Evolutionary conservation across 352 stramenopile genomes (phyloP).

Genomic region (Pythium phragmiticola): DNA sequence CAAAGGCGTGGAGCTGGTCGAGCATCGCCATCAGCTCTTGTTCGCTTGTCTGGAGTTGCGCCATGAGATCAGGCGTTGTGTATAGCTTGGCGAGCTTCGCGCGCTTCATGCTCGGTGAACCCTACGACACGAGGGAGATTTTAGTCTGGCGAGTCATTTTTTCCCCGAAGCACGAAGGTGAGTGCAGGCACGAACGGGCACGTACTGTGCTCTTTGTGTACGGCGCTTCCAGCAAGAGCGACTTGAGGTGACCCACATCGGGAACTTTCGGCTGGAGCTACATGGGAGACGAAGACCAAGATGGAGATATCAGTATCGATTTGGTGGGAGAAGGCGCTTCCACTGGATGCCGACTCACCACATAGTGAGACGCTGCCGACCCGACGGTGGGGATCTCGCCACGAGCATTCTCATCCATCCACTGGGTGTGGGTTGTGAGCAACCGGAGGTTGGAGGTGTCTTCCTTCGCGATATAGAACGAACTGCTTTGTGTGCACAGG

Average conservation of each 20-base stretch:
- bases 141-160: not conserved
- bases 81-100: slow-evolving; percentile 58
- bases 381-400: slow-evolving; percentile 52
- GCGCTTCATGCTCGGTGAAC: slow-evolving; percentile 34
- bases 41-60: slow-evolving; percentile 58
- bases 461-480: slow-evolving; percentile 76
- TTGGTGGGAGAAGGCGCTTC: not conserved
- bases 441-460: slow-evolving; percentile 81
- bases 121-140: not conserved
- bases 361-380: slow-evolving; percentile 61
- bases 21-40: slow-evolving; percentile 64
- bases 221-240: slow-evolving; percentile 63
- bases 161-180: not conserved
- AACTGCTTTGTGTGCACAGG: slow-evolving; percentile 66
- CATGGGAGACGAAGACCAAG: not conserved
- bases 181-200: not conserved
- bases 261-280: slow-evolving; percentile 65
- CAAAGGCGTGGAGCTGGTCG: slow-evolving; percentile 58
- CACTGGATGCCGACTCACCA: slow-evolving; percentile 33
- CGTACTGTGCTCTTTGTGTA: slow-evolving; percentile 37
- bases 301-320: not conserved
- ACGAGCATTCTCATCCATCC: slow-evolving; percentile 25
- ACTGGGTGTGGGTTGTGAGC: slow-evolving; percentile 58
- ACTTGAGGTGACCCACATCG: slow-evolving; percentile 54
- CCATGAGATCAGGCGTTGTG: slow-evolving; percentile 61